Evolutionary conservation across 352 stramenopile species (phyloP), one percentile per base, ranked within the genome.

Genomic region (Aphanomyces euteiches): DNA sequence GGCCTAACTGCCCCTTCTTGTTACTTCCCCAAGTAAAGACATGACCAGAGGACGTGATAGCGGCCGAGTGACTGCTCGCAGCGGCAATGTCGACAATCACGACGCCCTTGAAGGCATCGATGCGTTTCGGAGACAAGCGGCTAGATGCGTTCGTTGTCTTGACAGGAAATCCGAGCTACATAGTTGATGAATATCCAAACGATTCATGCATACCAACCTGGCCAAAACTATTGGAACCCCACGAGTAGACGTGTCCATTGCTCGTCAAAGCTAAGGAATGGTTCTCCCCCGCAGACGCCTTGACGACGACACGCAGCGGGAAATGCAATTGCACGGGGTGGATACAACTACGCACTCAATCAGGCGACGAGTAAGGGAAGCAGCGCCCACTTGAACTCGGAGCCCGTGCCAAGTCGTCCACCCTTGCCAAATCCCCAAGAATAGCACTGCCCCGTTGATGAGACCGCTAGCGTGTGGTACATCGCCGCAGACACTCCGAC

Each of bases 391-490:
- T 94, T 86, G 47, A 88, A 92, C 41, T 94, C 84, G 5, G 80
- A 87, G 67, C 84, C 86, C 0, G 81, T 90, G 38, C 86, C 86
- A 36, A 94, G 74, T 0, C 86, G 83, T 1, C 86, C 86, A 17
- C 86, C 86, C 70, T 92, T 92, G 48, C 86, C 84, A 70, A 94
- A 94, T 41, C 86, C 86, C 86, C 86, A 94, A 13, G 86, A 83
- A 64, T 89, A 94, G 50, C 85, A 88, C 54, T 90, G 74, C 19
- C 86, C 86, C 7, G 67, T 58, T 43, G 75, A 77, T 64, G 81
- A 92, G 5, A 94, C 71, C 0, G 80, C 86, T 45, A 94, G 78
- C 0, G 86, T 92, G 75, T 94, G 84, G 69, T 90, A 94, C 58
- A 89, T 91, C 66, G 78, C 88, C 17, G 86, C 86, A 69, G 83